Base-by-base conservation (phyloP, 1,284 basidiomycete genomes). In the Fistulinella cinereoalba region DNA sequence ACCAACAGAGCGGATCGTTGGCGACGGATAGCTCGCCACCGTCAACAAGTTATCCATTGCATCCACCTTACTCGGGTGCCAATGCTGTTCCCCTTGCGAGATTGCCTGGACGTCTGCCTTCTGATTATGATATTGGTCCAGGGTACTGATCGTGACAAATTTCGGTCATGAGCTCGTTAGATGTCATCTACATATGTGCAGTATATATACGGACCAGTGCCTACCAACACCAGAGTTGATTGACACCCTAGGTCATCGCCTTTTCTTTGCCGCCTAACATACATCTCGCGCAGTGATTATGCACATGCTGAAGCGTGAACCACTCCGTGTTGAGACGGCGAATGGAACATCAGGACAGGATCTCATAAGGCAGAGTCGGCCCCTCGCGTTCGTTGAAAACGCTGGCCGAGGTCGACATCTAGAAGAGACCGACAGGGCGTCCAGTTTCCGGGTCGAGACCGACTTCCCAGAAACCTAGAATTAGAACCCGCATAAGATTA, bases 381-480 rank as follows among this genome's bases (percentile, higher is more conserved):
- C 38, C 37, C 39, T 41, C 32, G 39, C 53, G 49, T 49, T 66
- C 58, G 62, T 70, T 67, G 61, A 67, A 56, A 67, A 65, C 57
- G 49, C 46, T 41, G 18, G 23, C 25, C 24, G 31, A 41, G 24
- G 31, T 27, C 25, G 38, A 38, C 27, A 15, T 46, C 71, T 75
- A 91, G 74, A 91, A 91, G 50, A 90, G 72, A 43, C 88, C 88
- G 46, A 88, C 71, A 41, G 88, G 85, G 32, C 77, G 72, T 47
- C 88, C 88, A 1, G 78, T 78, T 56, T 85, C 78, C 25, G 79
- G 74, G 61, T 91, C 85, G n/a, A 91, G 75, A 23, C 81, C 85
- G 53, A 91, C 88, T 65, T 91, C 88, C 88, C 88, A 91, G 75
- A 91, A 91, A 16, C 94, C 80, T 63, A 52, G 5, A 29, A 27